Conservation (phyloP, 2,329 filamentous ascomycete genomes). For the Epichloe gansuensis region DNA sequence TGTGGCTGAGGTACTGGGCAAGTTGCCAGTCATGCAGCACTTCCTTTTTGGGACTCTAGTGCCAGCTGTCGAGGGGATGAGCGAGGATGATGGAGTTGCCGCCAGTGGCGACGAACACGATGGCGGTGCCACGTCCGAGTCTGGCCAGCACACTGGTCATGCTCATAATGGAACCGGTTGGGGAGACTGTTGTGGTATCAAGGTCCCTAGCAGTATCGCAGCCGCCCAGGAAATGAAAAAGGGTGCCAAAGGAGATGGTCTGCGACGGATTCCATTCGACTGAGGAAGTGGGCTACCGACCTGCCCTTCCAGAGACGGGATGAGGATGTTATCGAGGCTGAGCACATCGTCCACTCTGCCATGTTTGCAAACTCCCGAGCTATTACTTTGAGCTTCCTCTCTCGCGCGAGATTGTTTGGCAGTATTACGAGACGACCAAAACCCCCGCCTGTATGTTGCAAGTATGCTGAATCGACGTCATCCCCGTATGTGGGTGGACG, state of each 20-base stretch:
- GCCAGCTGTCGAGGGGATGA: constrained; percentile 73
- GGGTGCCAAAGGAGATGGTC: constrained; percentile 40
- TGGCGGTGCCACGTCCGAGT: constrained; percentile 24
- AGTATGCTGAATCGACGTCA: too few relatives aligned
- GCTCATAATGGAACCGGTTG: constrained; percentile 56
- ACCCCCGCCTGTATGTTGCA: not conserved
- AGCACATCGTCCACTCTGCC: not conserved
- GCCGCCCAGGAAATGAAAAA: constrained; percentile 84
- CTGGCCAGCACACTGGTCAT: constrained; percentile 48
- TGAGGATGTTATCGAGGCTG: not conserved
- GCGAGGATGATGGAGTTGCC: constrained; percentile 41
- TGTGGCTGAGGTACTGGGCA: constrained; percentile 77
- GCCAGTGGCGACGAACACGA: constrained; percentile 36
- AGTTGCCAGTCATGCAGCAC: constrained; percentile 96
- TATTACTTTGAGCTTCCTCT: too few relatives aligned
- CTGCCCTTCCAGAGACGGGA: not conserved
- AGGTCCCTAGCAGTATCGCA: constrained; percentile 86
- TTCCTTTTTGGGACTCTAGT: constrained; percentile 92
- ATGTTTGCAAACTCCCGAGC: not conserved
- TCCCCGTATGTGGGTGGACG: too few relatives aligned
- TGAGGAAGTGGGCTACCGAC: constrained; percentile 25
- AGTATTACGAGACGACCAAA: not conserved
- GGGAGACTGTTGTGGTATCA: constrained; percentile 97
- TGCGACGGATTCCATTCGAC: constrained; percentile 73
- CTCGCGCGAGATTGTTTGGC: too few relatives aligned